Conservation (phyloP, 805 yeast genomes). For the Helenozyma rhizophorensis region DNA sequence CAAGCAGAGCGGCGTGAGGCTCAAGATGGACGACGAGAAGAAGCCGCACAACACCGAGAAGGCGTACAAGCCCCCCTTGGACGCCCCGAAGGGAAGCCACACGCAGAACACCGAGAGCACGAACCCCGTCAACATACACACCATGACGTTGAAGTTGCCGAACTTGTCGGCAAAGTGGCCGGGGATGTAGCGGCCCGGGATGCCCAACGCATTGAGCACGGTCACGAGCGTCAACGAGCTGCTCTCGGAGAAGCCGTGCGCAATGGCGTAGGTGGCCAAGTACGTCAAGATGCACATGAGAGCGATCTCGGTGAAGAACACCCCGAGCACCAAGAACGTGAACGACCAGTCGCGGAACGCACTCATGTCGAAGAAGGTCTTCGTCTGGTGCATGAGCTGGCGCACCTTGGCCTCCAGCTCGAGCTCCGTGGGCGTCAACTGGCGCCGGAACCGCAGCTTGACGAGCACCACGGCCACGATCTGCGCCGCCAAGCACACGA, state of each 20-base stretch:
- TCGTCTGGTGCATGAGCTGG: conserved; percentile 1
- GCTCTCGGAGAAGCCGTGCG: conserved; percentile 43
- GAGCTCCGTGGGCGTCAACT: neutral
- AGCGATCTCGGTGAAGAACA: conserved; percentile 47
- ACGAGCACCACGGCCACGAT: conserved; percentile 21
- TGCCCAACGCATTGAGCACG: conserved; percentile 42
- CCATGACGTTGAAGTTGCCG: conserved; percentile 58
- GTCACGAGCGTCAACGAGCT: conserved; percentile 43
- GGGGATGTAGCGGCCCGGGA: conserved; percentile 52
- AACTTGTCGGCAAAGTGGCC: conserved; percentile 49
- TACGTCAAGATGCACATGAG: conserved; percentile 50
- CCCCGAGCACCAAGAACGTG: conserved; percentile 33
- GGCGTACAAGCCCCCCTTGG: conserved; percentile 39
- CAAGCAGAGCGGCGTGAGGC: conserved; percentile 67
- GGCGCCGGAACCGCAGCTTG: conserved; percentile 21
- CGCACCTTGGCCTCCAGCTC: conserved; percentile 1
- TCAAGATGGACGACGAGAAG: conserved; percentile 55
- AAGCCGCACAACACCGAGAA: conserved; percentile 58
- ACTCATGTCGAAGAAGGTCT: conserved; percentile 31
- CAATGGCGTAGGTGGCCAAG: conserved; percentile 53
- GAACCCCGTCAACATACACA: conserved; percentile 42
- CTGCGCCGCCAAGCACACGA: conserved; percentile 26
- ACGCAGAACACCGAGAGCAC: conserved; percentile 45
- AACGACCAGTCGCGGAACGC: conserved; percentile 36
- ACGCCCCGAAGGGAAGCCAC: conserved; percentile 66